A percentile compares a stretch with the other conserved stretches of the same genome.
Conservation (phyloP, 139 green algal genomes). For the Trebouxia sp. region DNA sequence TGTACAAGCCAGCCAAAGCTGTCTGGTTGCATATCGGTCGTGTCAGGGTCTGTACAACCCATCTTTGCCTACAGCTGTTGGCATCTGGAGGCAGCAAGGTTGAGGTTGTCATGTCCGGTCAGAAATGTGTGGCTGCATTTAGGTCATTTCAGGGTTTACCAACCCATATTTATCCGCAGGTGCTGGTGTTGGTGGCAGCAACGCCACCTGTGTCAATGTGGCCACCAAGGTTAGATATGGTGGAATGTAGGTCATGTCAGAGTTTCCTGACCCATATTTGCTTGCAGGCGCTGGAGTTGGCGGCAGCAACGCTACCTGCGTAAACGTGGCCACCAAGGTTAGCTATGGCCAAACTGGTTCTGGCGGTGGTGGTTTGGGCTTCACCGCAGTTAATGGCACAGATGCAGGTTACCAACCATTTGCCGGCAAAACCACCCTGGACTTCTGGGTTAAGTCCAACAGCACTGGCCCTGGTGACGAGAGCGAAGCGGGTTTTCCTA, state of each 20-base stretch:
- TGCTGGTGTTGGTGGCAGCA: slow-evolving; percentile 28
- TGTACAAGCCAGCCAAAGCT: too few species aligned
- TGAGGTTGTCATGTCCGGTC: slow-evolving; percentile 25
- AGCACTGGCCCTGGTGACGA: slow-evolving; percentile 22
- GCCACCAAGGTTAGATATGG: neutral
- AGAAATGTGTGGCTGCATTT: neutral
- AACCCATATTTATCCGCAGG: neutral
- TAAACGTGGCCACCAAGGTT: slow-evolving; percentile 5
- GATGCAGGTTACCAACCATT: slow-evolving; percentile 38
- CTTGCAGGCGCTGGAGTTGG: slow-evolving; percentile 31
- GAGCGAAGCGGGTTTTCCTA: neutral
- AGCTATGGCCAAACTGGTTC: neutral
- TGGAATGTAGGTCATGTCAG: neutral
- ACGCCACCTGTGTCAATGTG: slow-evolving; percentile 35
- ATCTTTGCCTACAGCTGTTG: slow-evolving; percentile 5
- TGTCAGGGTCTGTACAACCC: too few species aligned
- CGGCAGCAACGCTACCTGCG: slow-evolving; percentile 40
- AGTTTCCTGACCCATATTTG: neutral
- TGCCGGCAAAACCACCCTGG: slow-evolving; percentile 13
- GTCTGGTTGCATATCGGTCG: too few species aligned
- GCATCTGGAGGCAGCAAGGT: slow-evolving; percentile 26
- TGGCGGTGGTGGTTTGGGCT: slow-evolving; percentile 29
- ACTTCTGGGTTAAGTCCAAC: slow-evolving; percentile 27
- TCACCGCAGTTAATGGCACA: slow-evolving; percentile 11
- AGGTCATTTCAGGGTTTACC: too few species aligned